These are phyloP conservation scores for Pyricularia sp. DNA, from an alignment of 2,329 filamentous ascomycete species.

Conservation along the genomic window DNA sequence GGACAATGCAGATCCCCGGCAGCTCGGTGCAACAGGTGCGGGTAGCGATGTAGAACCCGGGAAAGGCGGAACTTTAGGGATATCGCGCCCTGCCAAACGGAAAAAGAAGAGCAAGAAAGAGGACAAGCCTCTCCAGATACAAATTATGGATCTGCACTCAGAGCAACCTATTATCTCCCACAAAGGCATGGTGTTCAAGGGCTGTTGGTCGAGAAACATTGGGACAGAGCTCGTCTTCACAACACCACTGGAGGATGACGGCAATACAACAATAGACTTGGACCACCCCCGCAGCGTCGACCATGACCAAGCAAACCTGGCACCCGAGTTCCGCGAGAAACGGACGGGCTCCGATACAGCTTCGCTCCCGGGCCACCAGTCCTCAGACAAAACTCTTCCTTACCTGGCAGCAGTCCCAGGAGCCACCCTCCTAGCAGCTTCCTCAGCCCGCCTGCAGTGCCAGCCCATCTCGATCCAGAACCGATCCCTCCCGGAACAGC, in stretches of 20 bases:
- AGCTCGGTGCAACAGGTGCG: constrained; percentile 17
- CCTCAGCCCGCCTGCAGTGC: constrained; percentile 10
- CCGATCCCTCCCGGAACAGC: constrained; percentile 5
- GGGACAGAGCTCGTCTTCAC: constrained; percentile 74
- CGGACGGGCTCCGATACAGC: background rate
- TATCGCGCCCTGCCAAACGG: constrained; percentile 4
- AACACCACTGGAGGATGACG: constrained; percentile 19
- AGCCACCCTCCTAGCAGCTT: constrained; percentile 15
- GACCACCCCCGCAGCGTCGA: background rate
- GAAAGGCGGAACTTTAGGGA: constrained; percentile 7
- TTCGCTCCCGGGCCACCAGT: background rate
- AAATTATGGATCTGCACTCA: constrained; percentile 74
- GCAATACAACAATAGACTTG: constrained; percentile 9
- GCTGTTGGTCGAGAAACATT: constrained; percentile 68
- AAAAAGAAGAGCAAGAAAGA: constrained; percentile 8
- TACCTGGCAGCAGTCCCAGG: background rate
- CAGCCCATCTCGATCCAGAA: constrained; percentile 4
- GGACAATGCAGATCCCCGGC: background rate
- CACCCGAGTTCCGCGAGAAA: background rate
- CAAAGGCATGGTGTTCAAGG: constrained; percentile 63
- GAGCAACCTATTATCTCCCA: constrained; percentile 67
- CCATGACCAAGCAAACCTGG: background rate
- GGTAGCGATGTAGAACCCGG: constrained; percentile 9
- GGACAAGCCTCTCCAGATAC: constrained; percentile 37
- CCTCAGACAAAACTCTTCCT: background rate